Conservation (phyloP, 2,329 filamentous ascomycete genomes). For the Fusarium pilosicola region DNA sequence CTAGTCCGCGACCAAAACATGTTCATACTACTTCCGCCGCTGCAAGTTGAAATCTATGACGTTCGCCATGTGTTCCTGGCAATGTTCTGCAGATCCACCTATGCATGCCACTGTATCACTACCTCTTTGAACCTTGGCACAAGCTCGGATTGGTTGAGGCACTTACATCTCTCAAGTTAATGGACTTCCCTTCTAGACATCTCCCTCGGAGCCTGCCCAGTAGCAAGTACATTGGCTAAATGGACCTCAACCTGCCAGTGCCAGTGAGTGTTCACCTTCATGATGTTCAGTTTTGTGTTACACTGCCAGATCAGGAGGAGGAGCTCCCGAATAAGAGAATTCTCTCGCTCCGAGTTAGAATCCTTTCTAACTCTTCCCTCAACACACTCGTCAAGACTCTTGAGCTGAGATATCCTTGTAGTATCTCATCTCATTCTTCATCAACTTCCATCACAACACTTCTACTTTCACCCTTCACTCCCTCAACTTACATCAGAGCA, state of each 20-base stretch:
- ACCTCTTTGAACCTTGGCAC: too few species aligned
- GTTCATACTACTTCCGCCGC: background rate
- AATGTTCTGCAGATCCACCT: background rate
- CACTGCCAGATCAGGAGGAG: background rate
- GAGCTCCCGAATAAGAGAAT: background rate
- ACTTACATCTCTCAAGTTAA: background rate
- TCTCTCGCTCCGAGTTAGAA: fast-evolving
- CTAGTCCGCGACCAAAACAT: fast-evolving
- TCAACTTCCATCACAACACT: background rate
- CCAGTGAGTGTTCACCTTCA: background rate
- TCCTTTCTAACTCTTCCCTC: too few species aligned
- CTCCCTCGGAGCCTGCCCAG: background rate
- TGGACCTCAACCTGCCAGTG: fast-evolving
- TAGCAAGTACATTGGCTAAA: background rate
- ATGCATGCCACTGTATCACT: background rate
- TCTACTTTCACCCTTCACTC: background rate
- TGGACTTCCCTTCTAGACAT: background rate
- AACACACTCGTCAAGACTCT: background rate
- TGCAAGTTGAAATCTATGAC: background rate
- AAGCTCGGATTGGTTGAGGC: background rate
- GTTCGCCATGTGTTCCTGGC: background rate
- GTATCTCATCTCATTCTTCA: background rate
- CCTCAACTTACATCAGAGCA: background rate
- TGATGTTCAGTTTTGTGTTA: background rate
- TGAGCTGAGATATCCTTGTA: fast-evolving